Base-by-base conservation (phyloP, 768 basidiomycete genomes). In the Russula virescens region DNA sequence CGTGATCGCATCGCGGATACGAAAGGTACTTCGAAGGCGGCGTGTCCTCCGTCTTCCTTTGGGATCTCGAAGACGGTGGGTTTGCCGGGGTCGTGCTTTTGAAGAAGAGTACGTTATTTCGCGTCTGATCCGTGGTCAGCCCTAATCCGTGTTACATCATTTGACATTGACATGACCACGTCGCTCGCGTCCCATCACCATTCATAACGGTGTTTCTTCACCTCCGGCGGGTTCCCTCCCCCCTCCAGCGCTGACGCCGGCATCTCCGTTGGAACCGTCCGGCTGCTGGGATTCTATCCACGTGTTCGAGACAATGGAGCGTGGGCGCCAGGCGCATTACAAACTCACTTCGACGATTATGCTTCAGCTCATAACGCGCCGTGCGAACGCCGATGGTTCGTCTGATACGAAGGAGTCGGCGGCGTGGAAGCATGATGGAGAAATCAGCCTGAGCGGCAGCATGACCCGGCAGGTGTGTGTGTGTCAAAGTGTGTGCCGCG, bases 211-310 rank as follows among this genome's bases (percentile, higher is more conserved):
- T 46, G n/a, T n/a, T n/a, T 31, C 26, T 50, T n/a, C 49, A 21
- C 18, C 14, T 31, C n/a, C 46, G 49, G 51, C 34, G n/a, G 26
- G 19, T 31, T 5, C 14, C 11, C 8, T 47, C 25, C 28, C 42
- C 28, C 16, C 25, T 48, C n/a, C 25, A 91, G 89, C 79, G 6
- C 82, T 91, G 79, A 80, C 75, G 26, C 83, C 86, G 3, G 73
- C 78, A 13, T 74, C 79, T 8, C 70, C 77, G 13, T 77, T 79
- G 59, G 88, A 87, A 64, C 85, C 89, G 7, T 83, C 88, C 0
- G 93, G 94, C 25, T 88, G 92, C 58, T 99, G 97, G 97, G 95
- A 99, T 72, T 96, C 94, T 2, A 93, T 99, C 64, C 97, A 99
- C 71, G 96, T 98, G 56, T 98, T 99, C 68, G 97, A 99, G 74